Conservation (phyloP, 2,329 filamentous ascomycete genomes). For the Fusarium illudens region DNA sequence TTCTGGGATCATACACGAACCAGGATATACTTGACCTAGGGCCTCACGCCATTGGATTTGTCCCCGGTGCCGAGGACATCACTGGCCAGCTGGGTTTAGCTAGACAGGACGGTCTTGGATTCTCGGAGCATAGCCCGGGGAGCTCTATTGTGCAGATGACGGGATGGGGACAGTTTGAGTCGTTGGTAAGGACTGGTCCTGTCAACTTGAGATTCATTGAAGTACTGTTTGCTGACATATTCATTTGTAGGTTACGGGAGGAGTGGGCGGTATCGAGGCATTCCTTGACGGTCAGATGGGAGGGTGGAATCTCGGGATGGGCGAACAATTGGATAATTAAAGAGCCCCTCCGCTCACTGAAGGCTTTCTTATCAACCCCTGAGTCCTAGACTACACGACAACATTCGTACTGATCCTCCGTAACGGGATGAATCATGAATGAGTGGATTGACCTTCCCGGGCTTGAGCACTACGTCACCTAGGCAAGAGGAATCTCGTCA, state of each 20-base stretch:
- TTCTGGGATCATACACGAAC: background rate
- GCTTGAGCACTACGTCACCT: background rate
- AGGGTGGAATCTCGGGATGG: conserved; percentile 22
- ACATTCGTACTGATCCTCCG: background rate
- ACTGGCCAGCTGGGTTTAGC: background rate
- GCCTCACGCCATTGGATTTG: background rate
- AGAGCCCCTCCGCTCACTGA: background rate
- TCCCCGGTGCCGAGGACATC: background rate
- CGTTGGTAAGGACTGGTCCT: background rate
- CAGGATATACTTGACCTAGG: background rate
- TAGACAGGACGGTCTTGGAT: conserved; percentile 6
- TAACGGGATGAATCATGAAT: background rate
- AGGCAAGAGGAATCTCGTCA: background rate
- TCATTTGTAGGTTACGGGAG: conserved; percentile 15
- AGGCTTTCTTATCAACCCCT: background rate
- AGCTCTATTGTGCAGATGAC: conserved; percentile 8
- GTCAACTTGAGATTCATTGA: background rate
- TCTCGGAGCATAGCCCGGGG: background rate
- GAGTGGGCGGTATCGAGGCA: conserved; percentile 16
- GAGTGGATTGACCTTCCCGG: background rate
- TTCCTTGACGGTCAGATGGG: conserved; percentile 17
- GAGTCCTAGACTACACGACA: no score
- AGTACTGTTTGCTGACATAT: background rate
- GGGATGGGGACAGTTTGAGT: conserved; percentile 40
- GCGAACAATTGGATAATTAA: background rate